Evolutionary conservation across 2,329 filamentous ascomycete species (phyloP).

Genomic region (Fusarium heterosporum): DNA sequence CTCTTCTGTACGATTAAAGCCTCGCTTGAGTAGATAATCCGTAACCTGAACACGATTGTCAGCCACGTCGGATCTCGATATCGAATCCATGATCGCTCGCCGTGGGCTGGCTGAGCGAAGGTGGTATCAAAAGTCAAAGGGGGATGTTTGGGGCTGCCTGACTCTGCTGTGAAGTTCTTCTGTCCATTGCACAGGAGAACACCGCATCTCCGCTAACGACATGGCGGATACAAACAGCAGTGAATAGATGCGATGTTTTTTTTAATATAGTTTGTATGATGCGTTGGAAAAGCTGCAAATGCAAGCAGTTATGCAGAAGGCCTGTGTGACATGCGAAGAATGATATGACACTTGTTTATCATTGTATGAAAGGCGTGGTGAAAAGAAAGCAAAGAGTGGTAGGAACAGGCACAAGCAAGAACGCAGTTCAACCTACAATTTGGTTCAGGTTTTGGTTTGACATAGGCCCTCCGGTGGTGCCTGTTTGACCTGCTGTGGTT

Average conservation of each 20-base stretch:
- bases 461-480: slow-evolving; percentile 60
- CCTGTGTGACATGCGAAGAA: slow-evolving; percentile 2
- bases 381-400: neutral
- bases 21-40: slow-evolving; percentile 95
- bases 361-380: neutral
- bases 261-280: neutral
- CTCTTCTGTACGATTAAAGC: slow-evolving; percentile 91
- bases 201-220: neutral
- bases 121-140: neutral
- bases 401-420: slow-evolving; percentile 2
- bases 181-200: neutral
- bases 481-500: slow-evolving; percentile 47
- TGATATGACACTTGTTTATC: neutral
- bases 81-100: neutral
- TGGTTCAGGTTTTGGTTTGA: slow-evolving; percentile 94
- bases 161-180: neutral
- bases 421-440: slow-evolving; percentile 76
- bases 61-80: slow-evolving; percentile 20
- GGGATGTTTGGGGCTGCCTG: neutral
- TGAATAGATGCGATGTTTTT: neutral
- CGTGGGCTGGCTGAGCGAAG: neutral
- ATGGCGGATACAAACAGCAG: neutral
- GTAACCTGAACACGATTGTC: slow-evolving; percentile 68
- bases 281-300: neutral
- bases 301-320: neutral